Base-by-base conservation (phyloP, 495 filamentous ascomycete genomes). In the Jackrogersella multiformis region DNA sequence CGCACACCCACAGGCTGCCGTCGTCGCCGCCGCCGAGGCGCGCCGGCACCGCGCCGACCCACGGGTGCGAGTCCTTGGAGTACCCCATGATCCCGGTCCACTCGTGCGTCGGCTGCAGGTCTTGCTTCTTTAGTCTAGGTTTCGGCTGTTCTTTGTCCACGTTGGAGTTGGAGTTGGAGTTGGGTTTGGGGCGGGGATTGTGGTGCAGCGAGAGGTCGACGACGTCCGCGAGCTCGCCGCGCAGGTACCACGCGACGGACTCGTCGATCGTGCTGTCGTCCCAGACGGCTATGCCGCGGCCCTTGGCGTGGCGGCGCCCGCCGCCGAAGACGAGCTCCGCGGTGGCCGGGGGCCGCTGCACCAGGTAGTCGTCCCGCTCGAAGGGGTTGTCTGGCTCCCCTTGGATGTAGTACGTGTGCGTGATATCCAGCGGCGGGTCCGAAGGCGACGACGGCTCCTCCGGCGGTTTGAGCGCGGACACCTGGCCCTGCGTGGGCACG, bases 51-150 rank as follows among this genome's bases (percentile, higher is more conserved):
- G 74, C 76, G 0, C 87, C 87, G 15, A 91, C 90, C 87, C 83
- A 94, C 0, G 92, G 90, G 18, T 85, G 75, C 0, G 83, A 78
- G 70, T 95, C 92, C 0, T 87, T 76, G 26, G 81, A 87, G 73
- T 89, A 94, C 0, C 88, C 92, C 92, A 94, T 95, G 56, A 91
- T 90, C 0, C 92, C 92, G 0, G 88, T 90, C 92, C 92, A 97
- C 72, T 91, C 84, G 61, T 81, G 80, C 34, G 81, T 81, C 0
- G 90, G 84, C 8, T 76, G 49, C 30, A 90, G 74, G 65, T 84
- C 82, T 26, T 77, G 52, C 26, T 73, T 57, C 7, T 64, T 68
- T 18, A 35, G 63, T 16, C 13, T n/a, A 4, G 20, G 7, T 8
- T 35, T 39, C 2, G 13, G 34, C n/a, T 42, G 16, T 52, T 13